Percentiles rank a stretch among this genome's conserved stretches.
Evolutionary conservation across 1,139 yeast species (phyloP).

Genomic region (Candida pseudoviswanathii): DNA sequence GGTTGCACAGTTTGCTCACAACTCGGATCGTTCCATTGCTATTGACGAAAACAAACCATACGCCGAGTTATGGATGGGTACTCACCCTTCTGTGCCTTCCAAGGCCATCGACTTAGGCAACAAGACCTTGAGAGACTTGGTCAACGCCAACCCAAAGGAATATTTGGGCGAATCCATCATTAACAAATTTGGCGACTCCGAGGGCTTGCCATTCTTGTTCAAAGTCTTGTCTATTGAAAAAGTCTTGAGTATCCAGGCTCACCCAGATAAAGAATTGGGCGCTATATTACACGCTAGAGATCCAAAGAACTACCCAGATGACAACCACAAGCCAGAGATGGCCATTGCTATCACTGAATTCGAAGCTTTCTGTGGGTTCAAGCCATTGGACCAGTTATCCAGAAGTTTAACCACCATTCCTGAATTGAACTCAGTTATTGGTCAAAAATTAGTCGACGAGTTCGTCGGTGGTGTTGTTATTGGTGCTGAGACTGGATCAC

Average conservation of each 20-base stretch:
- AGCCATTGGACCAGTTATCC: slow-evolving; percentile 80
- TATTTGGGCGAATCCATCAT: slow-evolving; percentile 61
- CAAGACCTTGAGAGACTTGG: slow-evolving; percentile 63
- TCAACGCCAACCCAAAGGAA: slow-evolving; percentile 58
- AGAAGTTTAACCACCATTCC: slow-evolving; percentile 69
- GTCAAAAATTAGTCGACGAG: slow-evolving; percentile 54
- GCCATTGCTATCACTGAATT: slow-evolving; percentile 94
- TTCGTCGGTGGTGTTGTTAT: slow-evolving; percentile 55
- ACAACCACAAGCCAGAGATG: slow-evolving; percentile 99
- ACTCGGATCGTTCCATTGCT: slow-evolving; percentile 57
- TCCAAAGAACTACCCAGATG: slow-evolving; percentile 96
- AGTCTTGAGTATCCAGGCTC: slow-evolving; percentile 95
- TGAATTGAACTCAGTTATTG: slow-evolving; percentile 73
- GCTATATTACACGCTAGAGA: slow-evolving; percentile 74
- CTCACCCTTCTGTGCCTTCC: slow-evolving; percentile 94
- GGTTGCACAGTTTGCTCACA: slow-evolving; percentile 83
- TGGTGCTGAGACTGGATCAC: slow-evolving; percentile 45
- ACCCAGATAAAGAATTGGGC: slow-evolving; percentile 89
- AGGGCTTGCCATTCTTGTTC: slow-evolving; percentile 87
- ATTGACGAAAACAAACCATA: slow-evolving; percentile 78
- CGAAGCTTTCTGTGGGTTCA: slow-evolving; percentile 98
- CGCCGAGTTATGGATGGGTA: slow-evolving; percentile 98
- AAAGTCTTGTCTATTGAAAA: slow-evolving; percentile 91
- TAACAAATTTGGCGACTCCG: slow-evolving; percentile 63
- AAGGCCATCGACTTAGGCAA: slow-evolving; percentile 51